These are phyloP conservation scores for Solanum lignicaule DNA, from an alignment of 257 asterid species.

Conservation along the genomic window DNA sequence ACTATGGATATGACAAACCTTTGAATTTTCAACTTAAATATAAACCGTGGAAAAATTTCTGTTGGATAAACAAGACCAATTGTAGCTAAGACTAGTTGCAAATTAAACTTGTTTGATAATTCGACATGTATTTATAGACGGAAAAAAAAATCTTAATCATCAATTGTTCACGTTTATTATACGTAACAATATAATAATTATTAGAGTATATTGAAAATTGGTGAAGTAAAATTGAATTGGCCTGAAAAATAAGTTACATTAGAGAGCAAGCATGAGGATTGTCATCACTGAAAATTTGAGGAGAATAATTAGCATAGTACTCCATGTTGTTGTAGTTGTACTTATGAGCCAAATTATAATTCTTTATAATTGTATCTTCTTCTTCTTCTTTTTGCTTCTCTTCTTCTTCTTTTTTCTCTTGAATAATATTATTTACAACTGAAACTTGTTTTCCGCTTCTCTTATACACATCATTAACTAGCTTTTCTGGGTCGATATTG, in stretches of 20 bases:
- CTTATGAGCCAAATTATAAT: conserved; percentile 50
- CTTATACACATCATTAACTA: conserved; percentile 56
- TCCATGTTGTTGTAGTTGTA: conserved; percentile 32
- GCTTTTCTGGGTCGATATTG: conserved; percentile 51
- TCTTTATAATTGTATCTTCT: conserved; percentile 36
- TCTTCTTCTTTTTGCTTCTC: conserved; percentile 23
- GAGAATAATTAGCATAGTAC: conserved; percentile 31
- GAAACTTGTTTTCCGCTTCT: conserved; percentile 61
- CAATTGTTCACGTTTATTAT: background rate
- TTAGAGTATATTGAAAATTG: background rate
- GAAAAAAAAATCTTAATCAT: no score
- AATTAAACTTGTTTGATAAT: no score
- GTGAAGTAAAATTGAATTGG: background rate
- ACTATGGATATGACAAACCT: no score
- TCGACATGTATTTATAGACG: no score
- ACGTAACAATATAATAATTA: no score
- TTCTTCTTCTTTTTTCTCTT: conserved; percentile 38
- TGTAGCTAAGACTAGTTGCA: no score
- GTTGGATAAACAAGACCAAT: no score
- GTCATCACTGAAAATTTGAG: conserved; percentile 84
- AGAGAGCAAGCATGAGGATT: conserved; percentile 76
- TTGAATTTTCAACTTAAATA: no score
- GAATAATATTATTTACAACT: conserved; percentile 24
- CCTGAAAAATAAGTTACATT: conserved; percentile 25
- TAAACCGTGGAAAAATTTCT: no score